Base-by-base conservation (phyloP, 371 early-diverging fungal species). In the Mortierella sp. region DNA sequence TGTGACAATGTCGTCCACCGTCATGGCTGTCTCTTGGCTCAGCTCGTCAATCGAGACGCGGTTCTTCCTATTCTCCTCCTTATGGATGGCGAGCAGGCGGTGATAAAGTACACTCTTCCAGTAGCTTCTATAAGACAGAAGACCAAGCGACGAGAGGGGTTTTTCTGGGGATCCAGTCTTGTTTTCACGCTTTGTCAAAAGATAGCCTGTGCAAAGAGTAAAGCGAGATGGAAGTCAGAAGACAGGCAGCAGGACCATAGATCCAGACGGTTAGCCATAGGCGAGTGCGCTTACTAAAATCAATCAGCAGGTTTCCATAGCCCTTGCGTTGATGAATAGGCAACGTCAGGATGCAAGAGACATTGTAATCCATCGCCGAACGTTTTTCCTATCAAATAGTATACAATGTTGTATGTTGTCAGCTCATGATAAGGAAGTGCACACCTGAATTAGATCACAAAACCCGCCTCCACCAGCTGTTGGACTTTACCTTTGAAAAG, bases 141-240 rank as follows among this genome's bases (percentile, higher is more conserved):
- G 83, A 0, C 99, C 99, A 8, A 99, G 86, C 79, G 99, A 99
- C n/a, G 97, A 97, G 28, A 99, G 80, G 3, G 99, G 99, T 70
- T 96, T 96, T 75, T 99, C 99, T 5, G 99, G 99, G 1, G 98
- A 91, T 17, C 99, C 99, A 0, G 90, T 80, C 56, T 90, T 90
- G 26, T 86, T 89, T 78, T 99, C 99, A 55, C 89, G 90, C 76
- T 90, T 89, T 14, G 96, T 92, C 37, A 99, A 81, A 56, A 95
- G 67, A 78, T 97, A 97, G 61, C 94, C 89, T 92, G 66, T 14
- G 80, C 4, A 30, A 9, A 27, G 11, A 47, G 21, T 4, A 27
- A 28, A 15, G 6, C 6, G n/a, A 15, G 26, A 9, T n/a, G 4
- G 39, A 21, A 9, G 9, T 43, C 4, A 26, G 30, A 2, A 19